Evolutionary conservation across 805 yeast genomes (phyloP), one percentile per base, ranked within the genome.

Genomic region (Nakazawaea pomicola): DNA sequence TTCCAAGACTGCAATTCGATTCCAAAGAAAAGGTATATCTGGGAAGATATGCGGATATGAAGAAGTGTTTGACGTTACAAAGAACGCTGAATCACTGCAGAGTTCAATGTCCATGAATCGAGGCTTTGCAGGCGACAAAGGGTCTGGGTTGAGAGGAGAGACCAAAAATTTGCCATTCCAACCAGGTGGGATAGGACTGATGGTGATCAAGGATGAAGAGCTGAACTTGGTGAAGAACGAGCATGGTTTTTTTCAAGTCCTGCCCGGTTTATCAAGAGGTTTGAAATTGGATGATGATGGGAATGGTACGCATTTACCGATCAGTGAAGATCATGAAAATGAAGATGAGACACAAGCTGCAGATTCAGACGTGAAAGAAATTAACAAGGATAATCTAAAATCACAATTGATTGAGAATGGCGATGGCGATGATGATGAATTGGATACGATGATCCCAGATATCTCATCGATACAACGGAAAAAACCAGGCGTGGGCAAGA

Each of bases 221-320:
- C 50, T 60, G 29, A 62, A 65, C 32, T 54, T 84, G 35, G 93
- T 83, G 52, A 73, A 81, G 53, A 91, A 85, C 53, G 63, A 61
- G 2, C 68, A 76, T 24, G 99, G 98, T 0, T 60, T 93, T 28
- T 85, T 82, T 53, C 95, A 87, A 57, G 60, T 77, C 1, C 93
- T 97, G 0, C 91, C 82, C 15, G 96, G 96, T 0, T 68, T 93
- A 40, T 55, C 74, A 6, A 68, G 98, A 46, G 95, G 97, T 0
- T 64, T 90, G 44, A 47, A 55, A 8, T 45, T 67, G 6, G 46
- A 50, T 2, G n/a, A n/a, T n/a, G n/a, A n/a, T n/a, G n/a, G n/a
- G n/a, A n/a, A n/a, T n/a, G n/a, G n/a, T n/a, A n/a, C n/a, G n/a
- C n/a, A n/a, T n/a, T n/a, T n/a, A n/a, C n/a, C n/a, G n/a, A n/a